Evolutionary conservation across 192 early-diverging fungal genomes (phyloP), one percentile per base, ranked within the genome.

Genomic region (Backusella liffmaniae): DNA sequence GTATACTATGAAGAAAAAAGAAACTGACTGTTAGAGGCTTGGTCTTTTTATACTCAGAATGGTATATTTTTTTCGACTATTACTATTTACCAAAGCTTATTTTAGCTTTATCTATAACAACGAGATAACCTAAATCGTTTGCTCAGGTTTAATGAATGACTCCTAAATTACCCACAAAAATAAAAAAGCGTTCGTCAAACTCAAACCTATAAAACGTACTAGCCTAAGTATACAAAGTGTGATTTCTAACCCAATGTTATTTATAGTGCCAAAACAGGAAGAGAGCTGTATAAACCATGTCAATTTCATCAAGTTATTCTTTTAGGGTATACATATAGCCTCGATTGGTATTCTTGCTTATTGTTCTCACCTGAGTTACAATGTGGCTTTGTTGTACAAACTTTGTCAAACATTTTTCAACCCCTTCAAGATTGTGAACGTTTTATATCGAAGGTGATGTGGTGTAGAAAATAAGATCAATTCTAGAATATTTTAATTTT

Each of bases 281-380:
- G 18, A n/a, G 5, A 5, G 5, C 15, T 6, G 18, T n/a, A 16
- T 49, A 49, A 49, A n/a, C 18, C 5, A 49, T 49, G 18, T n/a
- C 46, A 49, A 49, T 5, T 49, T n/a, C 18, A 49, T n/a, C 3
- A n/a, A n/a, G 5, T n/a, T 44, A 44, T 44, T 49, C 46, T n/a
- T 18, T 49, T 49, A 21, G 46, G 56, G 29, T 29, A 29, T 29
- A 62, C 3, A 62, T 62, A 62, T 62, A 26, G 23, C 26, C 56
- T 26, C 21, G 0, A 29, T 62, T 62, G 23, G 10, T 23, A 4
- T 23, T 29, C 4, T 62, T 62, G 3, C 12, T 62, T 1, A 12
- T 29, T 62, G 23, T 62, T 62, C 56, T 62, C 56, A 62, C 21
- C 56, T 62, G 56, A 62, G 56, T 62, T 62, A 62, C 56, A 62